These are phyloP conservation scores for Plasmodium gallinaceum DNA, from an alignment of 169 alveolate genomes.

Conservation along the genomic window DNA sequence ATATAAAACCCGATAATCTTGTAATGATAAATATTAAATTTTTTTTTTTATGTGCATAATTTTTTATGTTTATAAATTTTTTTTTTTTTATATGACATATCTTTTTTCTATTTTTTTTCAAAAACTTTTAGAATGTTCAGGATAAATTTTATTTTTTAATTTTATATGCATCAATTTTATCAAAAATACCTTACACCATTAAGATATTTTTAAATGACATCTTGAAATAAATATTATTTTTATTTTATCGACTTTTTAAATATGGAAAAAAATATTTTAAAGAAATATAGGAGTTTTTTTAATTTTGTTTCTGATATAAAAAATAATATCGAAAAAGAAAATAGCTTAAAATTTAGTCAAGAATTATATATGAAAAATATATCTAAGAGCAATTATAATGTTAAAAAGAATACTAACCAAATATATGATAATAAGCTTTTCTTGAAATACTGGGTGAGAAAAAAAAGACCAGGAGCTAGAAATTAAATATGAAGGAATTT, in stretches of 20 bases:
- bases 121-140: no score
- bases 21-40: conserved; percentile 7
- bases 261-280: conserved; percentile 67
- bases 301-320: conserved; percentile 52
- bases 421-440: conserved; percentile 74
- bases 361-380: conserved; percentile 40
- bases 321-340: conserved; percentile 50
- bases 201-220: no score
- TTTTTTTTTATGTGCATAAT: conserved; percentile 2
- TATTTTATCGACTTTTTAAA: no score
- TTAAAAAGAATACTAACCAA: conserved; percentile 29
- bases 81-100: neutral
- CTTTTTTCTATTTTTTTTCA: no score
- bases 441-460: conserved; percentile 68
- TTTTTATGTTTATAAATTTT: neutral
- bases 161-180: no score
- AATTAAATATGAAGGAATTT: conserved; percentile 20
- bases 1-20: no score
- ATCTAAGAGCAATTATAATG: conserved; percentile 72
- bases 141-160: no score
- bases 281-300: conserved; percentile 45
- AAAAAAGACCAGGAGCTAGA: conserved; percentile 75
- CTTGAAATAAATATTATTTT: no score
- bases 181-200: no score
- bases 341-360: conserved; percentile 27